Evolutionary conservation across 1,139 yeast genomes (phyloP).

Genomic region (Geotrichum klebahnii): DNA sequence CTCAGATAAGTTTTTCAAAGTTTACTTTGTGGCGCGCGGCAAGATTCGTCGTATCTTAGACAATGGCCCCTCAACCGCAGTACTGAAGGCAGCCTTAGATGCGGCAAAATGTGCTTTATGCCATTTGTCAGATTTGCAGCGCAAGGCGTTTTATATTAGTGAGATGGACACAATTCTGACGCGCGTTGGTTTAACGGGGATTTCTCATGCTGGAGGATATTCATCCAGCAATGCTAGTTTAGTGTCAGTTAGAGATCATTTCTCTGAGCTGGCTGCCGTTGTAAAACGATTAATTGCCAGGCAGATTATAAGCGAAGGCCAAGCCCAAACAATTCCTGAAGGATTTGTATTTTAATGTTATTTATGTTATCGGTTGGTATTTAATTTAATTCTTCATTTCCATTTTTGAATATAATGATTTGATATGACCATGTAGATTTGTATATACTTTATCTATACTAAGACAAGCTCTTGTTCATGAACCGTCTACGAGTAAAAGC

Average conservation of each 20-base stretch:
- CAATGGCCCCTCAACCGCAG: conserved; percentile 7
- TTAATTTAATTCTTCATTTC: background rate
- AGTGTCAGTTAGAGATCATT: background rate
- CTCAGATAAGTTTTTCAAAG: conserved; percentile 11
- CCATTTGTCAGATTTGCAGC: conserved; percentile 6
- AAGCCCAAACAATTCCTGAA: no score
- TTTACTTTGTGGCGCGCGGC: conserved; percentile 17
- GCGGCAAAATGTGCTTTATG: conserved; percentile 10
- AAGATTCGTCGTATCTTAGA: conserved; percentile 18
- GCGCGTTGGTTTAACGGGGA: conserved; percentile 10
- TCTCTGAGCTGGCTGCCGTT: background rate
- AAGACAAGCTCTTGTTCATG: conserved; percentile 68
- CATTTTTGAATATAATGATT: background rate
- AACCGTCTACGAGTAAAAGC: conserved; percentile 92
- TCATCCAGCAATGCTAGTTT: background rate
- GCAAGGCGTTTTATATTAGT: background rate
- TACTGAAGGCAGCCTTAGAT: conserved; percentile 18
- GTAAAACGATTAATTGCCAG: background rate
- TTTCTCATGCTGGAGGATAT: background rate
- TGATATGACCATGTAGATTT: background rate
- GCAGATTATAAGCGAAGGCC: no score
- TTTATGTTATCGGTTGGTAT: background rate
- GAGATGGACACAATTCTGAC: conserved; percentile 16
- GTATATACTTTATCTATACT: no score
- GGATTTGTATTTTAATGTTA: no score